Percentiles rank a stretch among this genome's conserved stretches.
Evolutionary conservation across 768 basidiomycete species (phyloP).

Genomic region (Lactarius hatsudake): DNA sequence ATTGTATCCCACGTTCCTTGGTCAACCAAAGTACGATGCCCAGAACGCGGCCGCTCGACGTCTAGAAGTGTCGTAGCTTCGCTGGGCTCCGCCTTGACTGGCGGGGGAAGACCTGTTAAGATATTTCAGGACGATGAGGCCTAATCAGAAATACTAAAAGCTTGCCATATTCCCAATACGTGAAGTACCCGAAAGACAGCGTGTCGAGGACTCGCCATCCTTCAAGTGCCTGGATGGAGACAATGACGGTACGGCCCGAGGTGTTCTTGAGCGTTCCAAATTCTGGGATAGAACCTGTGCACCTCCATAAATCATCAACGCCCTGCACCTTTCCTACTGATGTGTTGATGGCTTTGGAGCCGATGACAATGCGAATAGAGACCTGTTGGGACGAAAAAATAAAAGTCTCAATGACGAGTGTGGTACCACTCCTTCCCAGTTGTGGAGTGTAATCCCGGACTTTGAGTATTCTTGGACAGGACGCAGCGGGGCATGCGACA

Average conservation of each 20-base stretch:
- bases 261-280: slow-evolving; percentile 40
- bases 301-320: slow-evolving; percentile 57
- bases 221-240: slow-evolving; percentile 64
- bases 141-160: background rate
- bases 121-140: slow-evolving; percentile 1
- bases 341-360: slow-evolving; percentile 63
- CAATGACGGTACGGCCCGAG: slow-evolving; percentile 44
- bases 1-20: background rate
- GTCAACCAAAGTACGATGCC: background rate
- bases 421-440: slow-evolving; percentile 61
- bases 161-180: slow-evolving; percentile 53
- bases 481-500: slow-evolving; percentile 38
- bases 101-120: background rate
- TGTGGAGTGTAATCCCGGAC: slow-evolving; percentile 63
- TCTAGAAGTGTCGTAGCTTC: background rate
- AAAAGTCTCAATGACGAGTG: slow-evolving; percentile 61
- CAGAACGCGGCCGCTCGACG: background rate
- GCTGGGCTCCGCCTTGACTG: background rate
- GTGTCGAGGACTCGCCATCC: slow-evolving; percentile 55
- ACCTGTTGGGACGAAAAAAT: slow-evolving; percentile 47
- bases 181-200: slow-evolving; percentile 69
- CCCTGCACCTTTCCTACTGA: slow-evolving; percentile 55
- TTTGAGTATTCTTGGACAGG: slow-evolving; percentile 53
- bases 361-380: slow-evolving; percentile 73
- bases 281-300: slow-evolving; percentile 59